Evolutionary conservation across 2,329 filamentous ascomycete genomes (phyloP).

Genomic region (Aureobasidium melanogenum): DNA sequence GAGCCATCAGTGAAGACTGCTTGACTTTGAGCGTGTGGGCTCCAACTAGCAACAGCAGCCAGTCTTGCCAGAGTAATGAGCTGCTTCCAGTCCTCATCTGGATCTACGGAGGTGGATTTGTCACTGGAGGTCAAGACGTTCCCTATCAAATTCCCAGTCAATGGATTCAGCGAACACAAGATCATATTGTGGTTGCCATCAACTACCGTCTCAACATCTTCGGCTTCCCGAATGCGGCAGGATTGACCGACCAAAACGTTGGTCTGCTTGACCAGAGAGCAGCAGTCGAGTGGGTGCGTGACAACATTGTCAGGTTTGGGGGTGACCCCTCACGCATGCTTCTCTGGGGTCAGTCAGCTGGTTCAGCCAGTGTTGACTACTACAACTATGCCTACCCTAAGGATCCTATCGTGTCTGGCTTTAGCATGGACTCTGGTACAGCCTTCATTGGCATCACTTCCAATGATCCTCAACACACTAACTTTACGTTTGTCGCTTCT

Average conservation of each 20-base stretch:
- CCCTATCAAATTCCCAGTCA: slow-evolving; percentile 38
- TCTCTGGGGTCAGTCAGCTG: slow-evolving; percentile 23
- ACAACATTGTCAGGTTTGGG: slow-evolving; percentile 44
- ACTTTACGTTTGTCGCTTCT: slow-evolving; percentile 31
- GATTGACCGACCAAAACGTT: slow-evolving; percentile 32
- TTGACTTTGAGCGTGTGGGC: slow-evolving; percentile 40
- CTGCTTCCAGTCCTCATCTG: slow-evolving; percentile 38
- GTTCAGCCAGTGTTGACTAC: slow-evolving; percentile 25
- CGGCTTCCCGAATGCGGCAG: slow-evolving; percentile 31
- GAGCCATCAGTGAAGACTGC: slow-evolving; percentile 35
- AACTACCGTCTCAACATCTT: slow-evolving; percentile 36
- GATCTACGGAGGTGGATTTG: slow-evolving; percentile 41
- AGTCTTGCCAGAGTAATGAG: slow-evolving; percentile 3
- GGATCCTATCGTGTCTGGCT: slow-evolving; percentile 41
- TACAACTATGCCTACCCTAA: slow-evolving; percentile 40
- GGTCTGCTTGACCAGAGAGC: slow-evolving; percentile 47
- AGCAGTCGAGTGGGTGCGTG: slow-evolving; percentile 42
- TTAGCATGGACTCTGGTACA: slow-evolving; percentile 40
- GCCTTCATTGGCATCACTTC: slow-evolving; percentile 25
- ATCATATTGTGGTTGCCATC: slow-evolving; percentile 29
- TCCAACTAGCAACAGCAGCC: slow-evolving; percentile 20
- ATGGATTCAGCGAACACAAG: slow-evolving; percentile 32
- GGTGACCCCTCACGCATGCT: slow-evolving; percentile 29
- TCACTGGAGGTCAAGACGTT: slow-evolving; percentile 35
- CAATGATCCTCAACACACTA: slow-evolving; percentile 22